These are phyloP conservation scores for Neurospora sp. DNA, from an alignment of 495 filamentous ascomycete genomes.

Conservation along the genomic window DNA sequence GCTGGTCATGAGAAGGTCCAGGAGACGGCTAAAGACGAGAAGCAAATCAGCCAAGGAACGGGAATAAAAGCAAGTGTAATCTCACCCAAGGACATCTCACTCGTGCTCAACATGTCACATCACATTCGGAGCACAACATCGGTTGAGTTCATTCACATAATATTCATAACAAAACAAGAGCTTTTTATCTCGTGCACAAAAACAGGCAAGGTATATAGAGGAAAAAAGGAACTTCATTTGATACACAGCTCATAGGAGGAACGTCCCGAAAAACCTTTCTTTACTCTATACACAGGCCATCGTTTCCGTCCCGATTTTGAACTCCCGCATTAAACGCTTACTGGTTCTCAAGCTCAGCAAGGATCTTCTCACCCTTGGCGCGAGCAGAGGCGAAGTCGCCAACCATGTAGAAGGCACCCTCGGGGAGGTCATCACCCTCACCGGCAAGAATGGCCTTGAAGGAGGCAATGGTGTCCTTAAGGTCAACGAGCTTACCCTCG, in stretches of 20 bases:
- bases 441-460: constrained; percentile 98
- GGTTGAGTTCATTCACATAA: background rate
- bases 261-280: constrained; percentile 20
- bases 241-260: constrained; percentile 33
- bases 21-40: background rate
- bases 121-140: background rate
- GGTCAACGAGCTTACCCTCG: constrained; percentile 90
- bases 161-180: background rate
- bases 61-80: background rate
- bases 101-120: background rate
- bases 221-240: constrained; percentile 14
- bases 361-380: constrained; percentile 98
- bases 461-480: constrained; percentile 93
- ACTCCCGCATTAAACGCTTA: constrained; percentile 45
- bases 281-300: constrained; percentile 30
- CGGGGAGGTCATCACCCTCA: constrained; percentile 91
- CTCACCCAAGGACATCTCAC: background rate
- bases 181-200: background rate
- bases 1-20: background rate
- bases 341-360: constrained; percentile 75
- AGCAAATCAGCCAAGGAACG: background rate
- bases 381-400: constrained; percentile 87
- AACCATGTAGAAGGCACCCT: constrained; percentile 98
- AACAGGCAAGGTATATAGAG: background rate
- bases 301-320: constrained; percentile 23